phyloP scores from a whole-genome alignment of 768 basidiomycete genomes.

The Collybia nuda region DNA sequence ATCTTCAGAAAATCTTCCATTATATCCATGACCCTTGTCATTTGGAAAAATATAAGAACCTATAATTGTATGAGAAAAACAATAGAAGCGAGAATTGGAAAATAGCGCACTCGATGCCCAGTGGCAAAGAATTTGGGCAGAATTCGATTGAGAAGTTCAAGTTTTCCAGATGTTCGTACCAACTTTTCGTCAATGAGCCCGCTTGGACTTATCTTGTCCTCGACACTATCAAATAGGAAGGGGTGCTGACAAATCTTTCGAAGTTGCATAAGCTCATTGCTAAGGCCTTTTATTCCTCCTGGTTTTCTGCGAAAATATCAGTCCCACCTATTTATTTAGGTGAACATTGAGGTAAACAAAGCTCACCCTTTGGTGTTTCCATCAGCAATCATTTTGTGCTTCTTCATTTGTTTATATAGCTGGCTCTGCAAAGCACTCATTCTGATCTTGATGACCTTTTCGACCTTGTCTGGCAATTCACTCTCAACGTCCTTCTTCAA shows the following conservation, averaged over 20 bases:
- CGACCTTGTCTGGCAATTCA: constrained; percentile 95
- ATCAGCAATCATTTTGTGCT: constrained; percentile 95
- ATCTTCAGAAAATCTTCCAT: constrained; percentile 94
- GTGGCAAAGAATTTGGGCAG: constrained; percentile 94
- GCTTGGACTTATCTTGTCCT: constrained; percentile 87
- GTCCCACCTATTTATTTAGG: background rate
- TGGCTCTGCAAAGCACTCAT: constrained; percentile 93
- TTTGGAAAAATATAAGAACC: constrained; percentile 99
- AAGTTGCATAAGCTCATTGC: constrained; percentile 96
- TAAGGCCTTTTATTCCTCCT: constrained; percentile 82
- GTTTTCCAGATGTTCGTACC: constrained; percentile 86
- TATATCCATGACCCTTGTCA: constrained; percentile 99
- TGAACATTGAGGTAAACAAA: background rate
- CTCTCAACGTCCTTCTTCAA: constrained; percentile 97
- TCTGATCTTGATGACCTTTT: constrained; percentile 95
- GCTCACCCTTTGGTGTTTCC: constrained; percentile 76
- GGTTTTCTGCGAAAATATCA: constrained; percentile 47
- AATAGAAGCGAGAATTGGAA: background rate
- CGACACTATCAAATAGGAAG: constrained; percentile 93
- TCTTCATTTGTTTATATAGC: constrained; percentile 97
- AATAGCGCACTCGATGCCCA: constrained; percentile 73
- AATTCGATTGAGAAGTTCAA: constrained; percentile 87
- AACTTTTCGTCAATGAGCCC: constrained; percentile 84
- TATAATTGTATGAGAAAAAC: constrained; percentile 23
- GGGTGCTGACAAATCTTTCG: constrained; percentile 99